Evolutionary conservation across 1,284 basidiomycete species (phyloP), one percentile per base, ranked within the genome.

Genomic region (Porodaedalea pini): DNA sequence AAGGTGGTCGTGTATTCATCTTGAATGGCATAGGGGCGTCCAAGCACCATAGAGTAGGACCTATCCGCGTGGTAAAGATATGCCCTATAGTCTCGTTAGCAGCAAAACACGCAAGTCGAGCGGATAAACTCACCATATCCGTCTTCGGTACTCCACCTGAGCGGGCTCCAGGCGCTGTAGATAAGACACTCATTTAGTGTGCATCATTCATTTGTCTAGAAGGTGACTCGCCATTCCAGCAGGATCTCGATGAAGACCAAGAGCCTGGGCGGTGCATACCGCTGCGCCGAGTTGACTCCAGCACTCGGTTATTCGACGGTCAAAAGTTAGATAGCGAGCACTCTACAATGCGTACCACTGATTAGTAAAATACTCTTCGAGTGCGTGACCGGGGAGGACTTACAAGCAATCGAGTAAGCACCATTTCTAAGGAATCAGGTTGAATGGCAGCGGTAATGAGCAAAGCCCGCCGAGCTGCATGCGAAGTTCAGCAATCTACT

Each of bases 201-300:
- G 25, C 39, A 23, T 40, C 39, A 25, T 56, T 50, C 51, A 17
- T 60, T 25, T 57, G 32, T 36, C 36, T 15, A 27, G 15, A n/a
- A 31, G 11, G 29, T 5, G 39, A 70, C 82, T 69, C 65, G 92
- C 91, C 76, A 91, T 85, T 57, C 86, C 87, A n/a, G 86, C 81
- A 11, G 92, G 92, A 69, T 98, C 94, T 55, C 95, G 81, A 71
- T 98, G 94, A 34, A 98, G 73, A 15, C 94, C 95, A 39, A 98
- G 84, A 1, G 94, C 94, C 68, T 97, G 94, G 10, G 94, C 95
- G 13, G 94, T 97, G 54, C 94, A 78, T 17, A 98, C 86, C 39
- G 93, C 93, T 1, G 92, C 93, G 48, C 94, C 94, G 10, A 98
- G 78, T 66, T 95, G 91, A 67, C 91, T 94, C 94, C 95, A 98